phyloP scores from a whole-genome alignment of 495 filamentous ascomycete species.

The Aspergillus diversus region DNA sequence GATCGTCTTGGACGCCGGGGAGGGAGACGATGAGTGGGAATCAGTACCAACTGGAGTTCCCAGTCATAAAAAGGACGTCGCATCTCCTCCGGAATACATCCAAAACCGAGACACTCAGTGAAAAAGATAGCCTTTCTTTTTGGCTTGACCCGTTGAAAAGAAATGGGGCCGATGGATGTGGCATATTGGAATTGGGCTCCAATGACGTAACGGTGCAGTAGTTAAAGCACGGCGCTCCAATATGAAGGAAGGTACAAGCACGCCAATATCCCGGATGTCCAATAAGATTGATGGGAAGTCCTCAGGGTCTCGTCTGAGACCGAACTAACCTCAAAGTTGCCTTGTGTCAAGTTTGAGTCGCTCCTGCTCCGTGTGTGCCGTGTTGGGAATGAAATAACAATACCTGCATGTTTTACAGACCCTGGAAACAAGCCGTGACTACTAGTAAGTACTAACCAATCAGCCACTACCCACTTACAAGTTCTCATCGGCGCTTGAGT shows the following conservation, averaged over 20 bases:
- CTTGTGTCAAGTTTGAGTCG: not conserved
- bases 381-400: conserved; percentile 13
- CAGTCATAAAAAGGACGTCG: too few species aligned
- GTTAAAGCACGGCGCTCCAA: not conserved
- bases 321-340: conserved; percentile 8
- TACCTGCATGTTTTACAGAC: conserved; percentile 11
- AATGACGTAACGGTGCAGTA: conserved; percentile 17
- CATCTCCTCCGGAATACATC: too few species aligned
- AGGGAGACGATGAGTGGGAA: too few species aligned
- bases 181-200: conserved; percentile 14
- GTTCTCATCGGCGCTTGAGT: not conserved
- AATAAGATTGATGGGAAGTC: conserved; percentile 1
- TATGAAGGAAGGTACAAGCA: conserved; percentile 1
- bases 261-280: conserved; percentile 4
- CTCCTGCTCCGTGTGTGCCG: conserved; percentile 7
- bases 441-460: too few species aligned
- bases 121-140: too few species aligned
- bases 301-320: conserved; percentile 6
- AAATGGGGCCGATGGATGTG: not conserved
- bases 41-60: too few species aligned
- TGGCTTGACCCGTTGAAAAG: not conserved
- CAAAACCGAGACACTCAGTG: too few species aligned
- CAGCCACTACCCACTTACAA: not conserved
- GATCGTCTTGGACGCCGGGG: too few species aligned
- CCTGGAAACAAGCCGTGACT: not conserved